Conservation (phyloP, 331 rosid species). For the Quercus tomentella region DNA sequence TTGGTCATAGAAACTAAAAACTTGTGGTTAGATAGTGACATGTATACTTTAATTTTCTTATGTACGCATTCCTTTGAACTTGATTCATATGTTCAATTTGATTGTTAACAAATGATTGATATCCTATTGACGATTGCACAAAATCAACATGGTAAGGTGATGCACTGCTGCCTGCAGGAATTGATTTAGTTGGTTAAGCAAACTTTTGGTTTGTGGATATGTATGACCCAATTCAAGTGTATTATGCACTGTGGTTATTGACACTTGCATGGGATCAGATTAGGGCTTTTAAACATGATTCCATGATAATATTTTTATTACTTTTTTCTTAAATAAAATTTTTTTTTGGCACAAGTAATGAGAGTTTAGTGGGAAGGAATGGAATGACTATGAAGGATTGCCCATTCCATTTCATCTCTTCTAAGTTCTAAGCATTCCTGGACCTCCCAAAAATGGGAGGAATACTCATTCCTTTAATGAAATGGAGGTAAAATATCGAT, state of each 20-base stretch:
- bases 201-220: background rate
- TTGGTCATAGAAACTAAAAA: conserved; percentile 27
- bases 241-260: background rate
- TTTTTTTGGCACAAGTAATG: background rate
- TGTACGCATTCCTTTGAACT: background rate
- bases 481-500: too few species aligned
- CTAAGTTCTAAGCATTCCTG: too few species aligned
- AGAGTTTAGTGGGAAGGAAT: too few species aligned
- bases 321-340: background rate
- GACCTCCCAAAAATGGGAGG: too few species aligned
- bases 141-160: background rate
- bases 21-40: background rate
- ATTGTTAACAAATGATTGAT: background rate
- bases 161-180: background rate
- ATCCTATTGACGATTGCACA: background rate
- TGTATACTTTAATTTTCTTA: background rate
- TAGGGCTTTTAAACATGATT: background rate
- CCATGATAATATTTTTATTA: background rate
- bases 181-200: background rate
- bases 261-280: background rate
- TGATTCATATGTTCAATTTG: background rate
- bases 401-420: too few species aligned
- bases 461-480: too few species aligned
- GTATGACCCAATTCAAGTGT: background rate
- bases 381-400: too few species aligned